phyloP scores from a whole-genome alignment of 768 basidiomycete species.

The Boletus bicolor region DNA sequence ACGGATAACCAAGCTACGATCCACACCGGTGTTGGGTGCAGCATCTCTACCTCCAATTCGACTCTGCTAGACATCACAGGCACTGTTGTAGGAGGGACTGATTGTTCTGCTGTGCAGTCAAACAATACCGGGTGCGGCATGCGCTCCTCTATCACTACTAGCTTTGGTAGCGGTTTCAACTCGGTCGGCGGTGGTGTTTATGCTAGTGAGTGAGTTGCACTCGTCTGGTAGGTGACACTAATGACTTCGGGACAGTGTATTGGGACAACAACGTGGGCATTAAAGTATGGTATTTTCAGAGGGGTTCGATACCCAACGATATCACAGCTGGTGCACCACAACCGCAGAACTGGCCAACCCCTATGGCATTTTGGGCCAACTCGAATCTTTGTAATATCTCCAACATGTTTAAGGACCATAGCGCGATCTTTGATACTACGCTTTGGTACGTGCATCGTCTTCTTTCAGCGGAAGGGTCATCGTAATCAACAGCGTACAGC shows the following conservation, averaged over 20 bases:
- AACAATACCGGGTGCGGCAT: slow-evolving; percentile 82
- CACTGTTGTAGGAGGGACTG: slow-evolving; percentile 60
- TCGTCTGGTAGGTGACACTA: not conserved
- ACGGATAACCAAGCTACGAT: slow-evolving; percentile 80
- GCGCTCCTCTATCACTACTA: slow-evolving; percentile 53
- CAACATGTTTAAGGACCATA: slow-evolving; percentile 74
- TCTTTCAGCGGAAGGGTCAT: not conserved
- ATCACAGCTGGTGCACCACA: slow-evolving; percentile 69
- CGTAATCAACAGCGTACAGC: slow-evolving; percentile 35
- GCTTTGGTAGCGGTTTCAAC: slow-evolving; percentile 88
- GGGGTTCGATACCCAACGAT: slow-evolving; percentile 71
- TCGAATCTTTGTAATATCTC: slow-evolving; percentile 71
- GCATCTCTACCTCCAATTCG: slow-evolving; percentile 47
- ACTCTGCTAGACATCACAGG: slow-evolving; percentile 56
- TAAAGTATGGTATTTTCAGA: slow-evolving; percentile 78
- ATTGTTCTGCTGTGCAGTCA: slow-evolving; percentile 69
- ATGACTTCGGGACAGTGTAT: slow-evolving; percentile 13
- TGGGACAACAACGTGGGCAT: slow-evolving; percentile 65
- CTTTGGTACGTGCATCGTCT: slow-evolving; percentile 52
- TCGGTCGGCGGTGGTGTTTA: slow-evolving; percentile 83
- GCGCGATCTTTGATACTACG: slow-evolving; percentile 82
- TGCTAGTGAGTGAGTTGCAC: slow-evolving; percentile 59
- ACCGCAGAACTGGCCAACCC: slow-evolving; percentile 72
- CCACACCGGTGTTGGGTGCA: slow-evolving; percentile 73
- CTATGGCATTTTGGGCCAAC: slow-evolving; percentile 74